Evolutionary conservation across 805 yeast genomes (phyloP).

Genomic region (Suhomyces xylopsoci): DNA sequence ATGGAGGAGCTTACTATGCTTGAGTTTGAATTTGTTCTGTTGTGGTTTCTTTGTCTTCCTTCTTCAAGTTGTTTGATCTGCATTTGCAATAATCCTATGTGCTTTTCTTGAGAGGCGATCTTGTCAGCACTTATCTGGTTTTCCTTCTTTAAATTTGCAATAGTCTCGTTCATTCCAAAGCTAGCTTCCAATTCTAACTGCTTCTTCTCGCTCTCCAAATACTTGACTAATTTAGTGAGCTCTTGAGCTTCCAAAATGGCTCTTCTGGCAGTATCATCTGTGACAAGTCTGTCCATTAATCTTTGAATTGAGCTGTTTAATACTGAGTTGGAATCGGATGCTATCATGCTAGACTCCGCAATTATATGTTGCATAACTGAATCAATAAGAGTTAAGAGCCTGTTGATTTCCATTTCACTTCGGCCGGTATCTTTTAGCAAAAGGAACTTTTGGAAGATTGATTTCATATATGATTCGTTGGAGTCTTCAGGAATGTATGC

Average conservation of each 20-base stretch:
- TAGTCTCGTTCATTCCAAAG: constrained; percentile 17
- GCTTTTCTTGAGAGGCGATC: constrained; percentile 23
- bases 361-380: constrained; percentile 30
- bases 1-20: constrained; percentile 1
- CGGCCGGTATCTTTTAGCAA: constrained; percentile 25
- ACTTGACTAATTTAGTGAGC: constrained; percentile 19
- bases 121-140: constrained; percentile 17
- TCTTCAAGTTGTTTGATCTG: constrained; percentile 21
- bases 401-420: constrained; percentile 20
- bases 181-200: constrained; percentile 20
- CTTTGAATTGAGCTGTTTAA: constrained; percentile 32
- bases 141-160: constrained; percentile 23
- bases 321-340: constrained; percentile 25
- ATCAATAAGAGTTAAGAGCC: constrained; percentile 27
- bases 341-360: constrained; percentile 21
- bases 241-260: constrained; percentile 31
- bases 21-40: neutral
- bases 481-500: constrained; percentile 2
- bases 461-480: constrained; percentile 11
- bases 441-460: constrained; percentile 26
- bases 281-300: constrained; percentile 30
- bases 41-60: constrained; percentile 10
- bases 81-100: constrained; percentile 21
- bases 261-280: constrained; percentile 34
- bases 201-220: constrained; percentile 20